Base-by-base conservation (phyloP, 768 basidiomycete genomes). In the Kwoniella pini region DNA sequence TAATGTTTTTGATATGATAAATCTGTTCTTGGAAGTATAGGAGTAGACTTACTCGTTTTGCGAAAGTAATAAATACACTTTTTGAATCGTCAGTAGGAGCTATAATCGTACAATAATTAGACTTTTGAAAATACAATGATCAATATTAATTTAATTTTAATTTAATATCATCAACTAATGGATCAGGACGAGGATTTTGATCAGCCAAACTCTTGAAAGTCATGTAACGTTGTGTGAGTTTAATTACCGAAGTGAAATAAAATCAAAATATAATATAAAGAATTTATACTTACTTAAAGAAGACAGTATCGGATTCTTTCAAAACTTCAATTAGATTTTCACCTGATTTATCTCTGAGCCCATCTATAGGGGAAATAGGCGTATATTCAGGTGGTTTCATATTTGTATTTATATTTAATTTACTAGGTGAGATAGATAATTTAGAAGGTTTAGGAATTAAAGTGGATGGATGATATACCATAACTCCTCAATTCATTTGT, bases 41-140 rank as follows among this genome's bases (percentile, higher is more conserved):
- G 1, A 19, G 12, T 17, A 0, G 7, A 62, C 71, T 62, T 27
- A 69, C 72, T 46, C 81, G 75, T 24, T 77, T 77, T 2, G 82
- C 82, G 17, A 79, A 70, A 3, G 75, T 71, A 13, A 82, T 74
- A 11, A 82, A 77, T 2, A 76, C 75, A n/a, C 75, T 65, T 75
- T 79, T 53, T 62, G 80, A 77, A 59, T 62, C 71, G 75, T 75
- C 71, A 69, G 81, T 82, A 1, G 82, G 79, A 6, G 80, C 80
- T 44, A 80, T 76, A 55, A 79, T n/a, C n/a, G n/a, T n/a, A n/a
- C n/a, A n/a, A n/a, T n/a, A n/a, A n/a, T n/a, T n/a, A n/a, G n/a
- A n/a, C n/a, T n/a, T n/a, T n/a, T n/a, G n/a, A n/a, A n/a, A n/a
- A n/a, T n/a, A n/a, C n/a, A n/a, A n/a, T n/a, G n/a, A n/a, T n/a